Evolutionary conservation across 805 yeast species (phyloP).

Genomic region (Ogataea nakhonphanomensis): DNA sequence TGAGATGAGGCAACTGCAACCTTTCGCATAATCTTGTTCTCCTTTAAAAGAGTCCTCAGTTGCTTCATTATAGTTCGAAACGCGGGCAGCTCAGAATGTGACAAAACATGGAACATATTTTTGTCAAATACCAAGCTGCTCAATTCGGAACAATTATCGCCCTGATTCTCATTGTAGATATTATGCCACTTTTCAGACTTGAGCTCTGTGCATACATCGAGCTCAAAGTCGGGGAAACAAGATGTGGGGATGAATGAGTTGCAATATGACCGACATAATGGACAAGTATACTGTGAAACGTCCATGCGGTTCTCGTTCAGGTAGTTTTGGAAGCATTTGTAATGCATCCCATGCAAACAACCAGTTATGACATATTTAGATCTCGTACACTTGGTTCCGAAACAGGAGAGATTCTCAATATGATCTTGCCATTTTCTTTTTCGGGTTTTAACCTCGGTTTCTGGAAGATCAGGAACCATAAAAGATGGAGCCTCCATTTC

Average conservation of each 20-base stretch:
- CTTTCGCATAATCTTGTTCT: slow-evolving; percentile 14
- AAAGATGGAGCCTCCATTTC: slow-evolving; percentile 29
- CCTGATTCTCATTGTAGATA: slow-evolving; percentile 27
- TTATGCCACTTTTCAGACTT: slow-evolving; percentile 18
- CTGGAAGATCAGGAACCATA: slow-evolving; percentile 22
- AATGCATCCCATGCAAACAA: slow-evolving; percentile 56
- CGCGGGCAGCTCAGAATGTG: slow-evolving; percentile 17
- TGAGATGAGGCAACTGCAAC: slow-evolving; percentile 12
- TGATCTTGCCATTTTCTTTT: slow-evolving; percentile 19
- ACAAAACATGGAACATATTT: slow-evolving; percentile 25
- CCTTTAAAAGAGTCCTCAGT: slow-evolving; percentile 20
- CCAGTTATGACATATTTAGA: slow-evolving; percentile 37
- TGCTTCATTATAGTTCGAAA: slow-evolving; percentile 22
- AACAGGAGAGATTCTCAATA: slow-evolving; percentile 28
- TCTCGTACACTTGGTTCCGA: slow-evolving; percentile 27
- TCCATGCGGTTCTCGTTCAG: slow-evolving; percentile 20
- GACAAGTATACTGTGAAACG: slow-evolving; percentile 38
- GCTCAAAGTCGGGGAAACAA: slow-evolving; percentile 25
- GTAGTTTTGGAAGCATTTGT: slow-evolving; percentile 38
- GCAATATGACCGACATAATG: slow-evolving; percentile 46
- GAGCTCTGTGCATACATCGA: slow-evolving; percentile 20
- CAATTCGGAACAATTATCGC: slow-evolving; percentile 31
- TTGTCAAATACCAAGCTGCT: slow-evolving; percentile 28
- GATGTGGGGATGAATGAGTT: slow-evolving; percentile 46
- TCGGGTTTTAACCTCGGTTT: slow-evolving; percentile 6